phyloP scores from a whole-genome alignment of 1,284 basidiomycete species.

The Ustilago esculenta region DNA sequence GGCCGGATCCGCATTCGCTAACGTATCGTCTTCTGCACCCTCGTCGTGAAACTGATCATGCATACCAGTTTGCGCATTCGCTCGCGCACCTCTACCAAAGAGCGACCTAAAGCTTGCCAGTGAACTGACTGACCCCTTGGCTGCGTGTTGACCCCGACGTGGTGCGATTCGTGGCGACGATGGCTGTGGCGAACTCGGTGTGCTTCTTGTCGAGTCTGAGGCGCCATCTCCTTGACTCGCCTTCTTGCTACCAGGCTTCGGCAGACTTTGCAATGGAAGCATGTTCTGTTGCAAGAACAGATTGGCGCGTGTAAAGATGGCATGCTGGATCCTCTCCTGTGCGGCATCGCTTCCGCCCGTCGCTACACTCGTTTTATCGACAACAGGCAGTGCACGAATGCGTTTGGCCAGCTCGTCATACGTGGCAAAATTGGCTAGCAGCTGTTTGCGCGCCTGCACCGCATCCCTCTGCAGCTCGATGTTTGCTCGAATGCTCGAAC shows the following conservation, averaged over 20 bases:
- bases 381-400: slow-evolving; percentile 75
- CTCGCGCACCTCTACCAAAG: slow-evolving; percentile 26
- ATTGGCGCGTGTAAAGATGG: slow-evolving; percentile 80
- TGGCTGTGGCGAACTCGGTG: slow-evolving; percentile 23
- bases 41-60: slow-evolving; percentile 9
- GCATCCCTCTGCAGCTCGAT: slow-evolving; percentile 71
- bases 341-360: slow-evolving; percentile 67
- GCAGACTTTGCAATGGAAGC: slow-evolving; percentile 72
- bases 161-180: slow-evolving; percentile 14
- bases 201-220: slow-evolving; percentile 30
- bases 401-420: slow-evolving; percentile 89
- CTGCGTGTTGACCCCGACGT: slow-evolving; percentile 12
- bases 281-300: slow-evolving; percentile 83
- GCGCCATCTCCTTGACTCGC: slow-evolving; percentile 8
- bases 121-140: slow-evolving; percentile 33
- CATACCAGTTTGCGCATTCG: slow-evolving; percentile 1
- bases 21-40: background rate
- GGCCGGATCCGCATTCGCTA: slow-evolving; percentile 15
- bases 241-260: slow-evolving; percentile 71
- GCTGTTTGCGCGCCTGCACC: slow-evolving; percentile 77
- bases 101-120: slow-evolving; percentile 36
- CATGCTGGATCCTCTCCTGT: slow-evolving; percentile 83
- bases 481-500: slow-evolving; percentile 58
- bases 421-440: slow-evolving; percentile 82
- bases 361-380: slow-evolving; percentile 7